Base-by-base conservation (phyloP, 2,329 filamentous ascomycete species). In the Talaromyces sp. region DNA sequence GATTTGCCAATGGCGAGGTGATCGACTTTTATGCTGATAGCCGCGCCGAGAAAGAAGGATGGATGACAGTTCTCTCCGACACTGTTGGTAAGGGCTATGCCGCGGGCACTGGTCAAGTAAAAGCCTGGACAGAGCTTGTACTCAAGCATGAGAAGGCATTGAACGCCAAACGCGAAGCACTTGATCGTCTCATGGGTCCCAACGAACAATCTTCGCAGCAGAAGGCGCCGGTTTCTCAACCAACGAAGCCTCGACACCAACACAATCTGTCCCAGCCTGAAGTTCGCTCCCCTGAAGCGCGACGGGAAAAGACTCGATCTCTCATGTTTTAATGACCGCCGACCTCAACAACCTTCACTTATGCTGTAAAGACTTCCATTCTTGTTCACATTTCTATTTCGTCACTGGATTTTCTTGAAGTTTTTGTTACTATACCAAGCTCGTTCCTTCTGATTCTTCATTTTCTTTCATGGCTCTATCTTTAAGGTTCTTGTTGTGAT, bases 1-100 rank as follows among this genome's bases (percentile, higher is more conserved):
- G 94, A 65, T 99, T 99, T 80, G 96, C 92, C 76, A 99, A 99
- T 74, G 95, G 95, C 68, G 95, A 99, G 80, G 89, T 97, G 69
- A 99, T 99, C 75, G 94, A 98, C 82, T 98, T 98, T 77, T 98
- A 99, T 75, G 95, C 94, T 74, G 94, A 98, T 78, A 93, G 88
- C 36, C 86, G 89, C 1, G 87, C 87, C 45, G 90, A 95, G 74
- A 99, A 98, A 80, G 92, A 97, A 54, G 90, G 88, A 63, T 99
- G 95, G 95, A 95, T 99, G 91, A 89, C 88, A 76, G 90, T 92
- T 15, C 86, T 99, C 25, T 85, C 85, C 2, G 93, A 98, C 64
- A 83, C 83, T 13, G 83, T 89, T 2, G 87, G 87, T 68, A 88
- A 87, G 69, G 82, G 85, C 47, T 76, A 76, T 40, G 72, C 77